A percentile compares a stretch with the other conserved stretches of the same genome.
phyloP scores from a whole-genome alignment of 164 flowering plant genomes.

The Annona squamosa region DNA sequence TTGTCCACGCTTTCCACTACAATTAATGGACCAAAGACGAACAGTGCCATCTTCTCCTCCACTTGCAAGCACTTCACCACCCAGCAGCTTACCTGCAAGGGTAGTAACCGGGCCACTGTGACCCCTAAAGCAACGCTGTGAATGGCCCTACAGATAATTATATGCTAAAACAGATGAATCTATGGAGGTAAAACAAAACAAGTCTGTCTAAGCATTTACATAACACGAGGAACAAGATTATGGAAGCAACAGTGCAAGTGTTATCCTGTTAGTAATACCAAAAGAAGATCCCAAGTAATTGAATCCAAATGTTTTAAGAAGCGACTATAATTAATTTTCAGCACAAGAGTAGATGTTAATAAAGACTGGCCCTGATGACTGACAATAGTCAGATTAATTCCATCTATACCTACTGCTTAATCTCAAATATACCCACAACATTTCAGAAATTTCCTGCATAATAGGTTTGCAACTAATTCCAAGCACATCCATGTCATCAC shows the following conservation, averaged over 20 bases:
- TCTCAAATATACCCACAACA: too few relatives aligned
- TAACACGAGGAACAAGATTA: background rate
- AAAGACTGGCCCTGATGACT: background rate
- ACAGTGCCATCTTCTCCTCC: slow-evolving; percentile 73
- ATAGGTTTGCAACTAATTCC: too few relatives aligned
- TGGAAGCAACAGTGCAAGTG: background rate
- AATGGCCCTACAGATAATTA: slow-evolving; percentile 33
- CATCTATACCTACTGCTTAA: too few relatives aligned
- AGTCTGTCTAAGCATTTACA: background rate
- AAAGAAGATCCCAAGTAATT: background rate
- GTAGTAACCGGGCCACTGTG: slow-evolving; percentile 50
- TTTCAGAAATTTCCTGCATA: too few relatives aligned
- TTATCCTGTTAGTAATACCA: background rate
- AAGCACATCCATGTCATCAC: too few relatives aligned
- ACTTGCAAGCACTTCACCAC: slow-evolving; percentile 52
- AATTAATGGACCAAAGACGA: slow-evolving; percentile 67
- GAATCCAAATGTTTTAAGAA: background rate
- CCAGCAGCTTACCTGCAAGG: slow-evolving; percentile 47
- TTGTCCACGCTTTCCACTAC: slow-evolving; percentile 59
- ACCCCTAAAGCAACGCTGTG: slow-evolving; percentile 43
- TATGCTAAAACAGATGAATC: background rate
- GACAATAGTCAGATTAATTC: too few relatives aligned
- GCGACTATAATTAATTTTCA: background rate
- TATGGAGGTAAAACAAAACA: background rate
- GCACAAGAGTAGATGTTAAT: background rate